Percentiles rank a stretch among this genome's conserved stretches.
These are phyloP conservation scores for Pyropia haitanensis DNA, from an alignment of 23 red algal species.

Conservation along the genomic window DNA sequence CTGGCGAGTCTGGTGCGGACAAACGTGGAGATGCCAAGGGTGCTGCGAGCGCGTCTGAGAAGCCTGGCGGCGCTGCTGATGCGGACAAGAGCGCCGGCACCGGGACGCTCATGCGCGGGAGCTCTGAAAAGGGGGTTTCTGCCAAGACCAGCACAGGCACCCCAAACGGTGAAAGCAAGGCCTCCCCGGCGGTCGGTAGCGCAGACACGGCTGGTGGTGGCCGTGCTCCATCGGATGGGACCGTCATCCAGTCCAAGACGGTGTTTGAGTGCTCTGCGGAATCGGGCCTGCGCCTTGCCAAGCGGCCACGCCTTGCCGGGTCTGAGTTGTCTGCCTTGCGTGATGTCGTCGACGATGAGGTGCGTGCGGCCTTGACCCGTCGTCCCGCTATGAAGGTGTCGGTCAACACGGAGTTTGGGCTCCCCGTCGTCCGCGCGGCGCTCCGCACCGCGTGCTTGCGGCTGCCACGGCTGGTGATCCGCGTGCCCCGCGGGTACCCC, in stretches of 20 bases:
- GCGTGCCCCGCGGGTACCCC: constrained; percentile 56
- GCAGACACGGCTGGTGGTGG: too few species aligned
- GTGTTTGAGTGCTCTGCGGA: constrained; percentile 1
- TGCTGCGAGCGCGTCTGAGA: too few species aligned
- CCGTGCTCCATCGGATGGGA: too few species aligned
- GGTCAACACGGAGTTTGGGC: constrained; percentile 54
- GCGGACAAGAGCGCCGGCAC: too few species aligned
- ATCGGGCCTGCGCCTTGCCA: constrained; percentile 38
- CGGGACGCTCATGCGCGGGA: too few species aligned
- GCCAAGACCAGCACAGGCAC: too few species aligned
- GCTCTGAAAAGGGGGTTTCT: too few species aligned
- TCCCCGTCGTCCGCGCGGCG: constrained; percentile 37
- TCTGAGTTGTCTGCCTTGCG: constrained; percentile 39
- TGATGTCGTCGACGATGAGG: constrained; percentile 49
- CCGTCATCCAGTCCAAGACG: neutral
- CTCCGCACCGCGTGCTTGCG: constrained; percentile 36
- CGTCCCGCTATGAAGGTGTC: constrained; percentile 19
- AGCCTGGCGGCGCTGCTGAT: too few species aligned
- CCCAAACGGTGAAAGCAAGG: too few species aligned
- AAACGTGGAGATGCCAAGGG: too few species aligned
- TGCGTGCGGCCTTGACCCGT: constrained; percentile 31
- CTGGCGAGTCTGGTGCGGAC: too few species aligned
- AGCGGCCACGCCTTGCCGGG: constrained; percentile 28
- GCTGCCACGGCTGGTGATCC: constrained; percentile 32
- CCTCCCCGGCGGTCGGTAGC: too few species aligned